Conservation (phyloP, 331 rosid species). For the Acacia concinna region DNA sequence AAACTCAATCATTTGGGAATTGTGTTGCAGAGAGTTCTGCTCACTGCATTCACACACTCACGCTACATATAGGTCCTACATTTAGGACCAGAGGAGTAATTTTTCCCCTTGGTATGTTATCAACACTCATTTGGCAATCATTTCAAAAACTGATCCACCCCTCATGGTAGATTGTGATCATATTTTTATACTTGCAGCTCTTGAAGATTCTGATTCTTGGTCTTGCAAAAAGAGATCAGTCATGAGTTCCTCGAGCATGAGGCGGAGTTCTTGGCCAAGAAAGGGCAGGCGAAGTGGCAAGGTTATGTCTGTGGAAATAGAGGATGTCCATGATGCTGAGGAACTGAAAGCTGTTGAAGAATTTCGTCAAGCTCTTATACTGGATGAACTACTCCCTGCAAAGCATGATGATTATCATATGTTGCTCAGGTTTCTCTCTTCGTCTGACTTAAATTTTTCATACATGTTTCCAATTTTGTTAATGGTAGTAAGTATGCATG, state of each 20-base stretch:
- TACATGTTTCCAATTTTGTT: background rate
- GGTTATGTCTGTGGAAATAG: conserved; percentile 74
- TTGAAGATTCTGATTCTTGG: conserved; percentile 37
- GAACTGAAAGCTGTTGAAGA: conserved; percentile 74
- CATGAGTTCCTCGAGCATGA: conserved; percentile 58
- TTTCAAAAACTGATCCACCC: background rate
- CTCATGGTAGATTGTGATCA: background rate
- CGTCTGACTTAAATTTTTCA: background rate
- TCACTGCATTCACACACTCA: background rate
- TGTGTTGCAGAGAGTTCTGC: background rate
- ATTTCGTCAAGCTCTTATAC: conserved; percentile 69
- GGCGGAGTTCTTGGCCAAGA: conserved; percentile 56
- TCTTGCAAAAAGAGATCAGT: conserved; percentile 63
- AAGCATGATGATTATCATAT: conserved; percentile 89
- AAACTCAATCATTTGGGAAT: background rate
- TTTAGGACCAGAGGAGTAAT: no score
- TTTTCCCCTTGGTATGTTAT: background rate
- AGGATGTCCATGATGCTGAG: conserved; percentile 69
- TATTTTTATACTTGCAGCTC: conserved; percentile 15
- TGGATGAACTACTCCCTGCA: conserved; percentile 74
- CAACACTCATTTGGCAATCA: background rate
- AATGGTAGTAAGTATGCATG: background rate
- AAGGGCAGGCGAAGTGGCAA: conserved; percentile 79
- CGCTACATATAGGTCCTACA: background rate
- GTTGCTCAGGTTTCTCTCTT: conserved; percentile 66